Evolutionary conservation across 768 basidiomycete genomes (phyloP).

Genomic region (Lactarius vividus): DNA sequence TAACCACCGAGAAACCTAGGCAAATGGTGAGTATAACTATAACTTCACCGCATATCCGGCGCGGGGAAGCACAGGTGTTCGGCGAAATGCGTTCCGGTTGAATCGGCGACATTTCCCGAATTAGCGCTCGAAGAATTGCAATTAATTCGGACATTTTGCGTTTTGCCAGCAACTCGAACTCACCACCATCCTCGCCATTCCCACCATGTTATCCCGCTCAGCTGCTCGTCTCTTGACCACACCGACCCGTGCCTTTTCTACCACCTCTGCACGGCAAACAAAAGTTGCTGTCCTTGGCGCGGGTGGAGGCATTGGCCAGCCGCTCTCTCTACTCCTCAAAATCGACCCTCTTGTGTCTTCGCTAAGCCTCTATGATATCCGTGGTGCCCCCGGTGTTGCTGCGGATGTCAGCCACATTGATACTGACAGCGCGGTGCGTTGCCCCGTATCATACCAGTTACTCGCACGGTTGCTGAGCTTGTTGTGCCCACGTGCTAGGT

Average conservation of each 20-base stretch:
- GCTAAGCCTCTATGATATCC: slow-evolving; percentile 90
- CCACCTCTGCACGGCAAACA: slow-evolving; percentile 64
- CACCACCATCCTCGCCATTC: slow-evolving; percentile 7
- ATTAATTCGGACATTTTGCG: neutral
- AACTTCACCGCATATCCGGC: slow-evolving; percentile 1
- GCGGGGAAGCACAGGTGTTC: neutral
- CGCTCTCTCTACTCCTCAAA: slow-evolving; percentile 91
- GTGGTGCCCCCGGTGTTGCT: slow-evolving; percentile 94
- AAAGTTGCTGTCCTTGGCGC: slow-evolving; percentile 98
- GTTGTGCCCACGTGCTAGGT: slow-evolving; percentile 46
- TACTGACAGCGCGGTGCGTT: slow-evolving; percentile 69
- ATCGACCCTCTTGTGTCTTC: slow-evolving; percentile 84
- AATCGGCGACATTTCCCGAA: slow-evolving; percentile 4
- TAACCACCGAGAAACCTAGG: neutral
- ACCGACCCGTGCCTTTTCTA: slow-evolving; percentile 70
- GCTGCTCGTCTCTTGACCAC: slow-evolving; percentile 55
- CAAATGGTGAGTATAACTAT: neutral
- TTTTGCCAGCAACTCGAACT: slow-evolving; percentile 2
- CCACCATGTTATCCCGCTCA: slow-evolving; percentile 64
- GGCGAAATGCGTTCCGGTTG: slow-evolving; percentile 10
- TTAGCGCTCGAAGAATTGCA: neutral
- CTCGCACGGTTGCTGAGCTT: neutral
- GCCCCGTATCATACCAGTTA: slow-evolving; percentile 15
- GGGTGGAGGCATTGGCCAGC: slow-evolving; percentile 98
- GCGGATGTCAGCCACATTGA: slow-evolving; percentile 97